Evolutionary conservation across 176 grass and related monocot species (phyloP).

Genomic region (Phoenix dactylifera): DNA sequence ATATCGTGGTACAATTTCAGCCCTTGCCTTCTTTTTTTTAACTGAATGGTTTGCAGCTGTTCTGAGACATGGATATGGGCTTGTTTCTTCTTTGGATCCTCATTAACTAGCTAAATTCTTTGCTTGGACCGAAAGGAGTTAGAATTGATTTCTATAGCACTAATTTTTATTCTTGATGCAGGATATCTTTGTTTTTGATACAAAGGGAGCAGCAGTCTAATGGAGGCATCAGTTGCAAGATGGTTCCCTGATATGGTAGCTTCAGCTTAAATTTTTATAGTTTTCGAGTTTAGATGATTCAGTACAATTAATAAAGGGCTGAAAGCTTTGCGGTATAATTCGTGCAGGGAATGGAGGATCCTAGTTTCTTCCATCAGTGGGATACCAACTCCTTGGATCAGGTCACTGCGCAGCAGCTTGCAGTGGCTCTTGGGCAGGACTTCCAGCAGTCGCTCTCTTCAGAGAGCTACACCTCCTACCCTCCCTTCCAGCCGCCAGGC

Average conservation of each 20-base stretch:
- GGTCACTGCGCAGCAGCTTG: constrained; percentile 65
- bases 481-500: neutral
- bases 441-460: constrained; percentile 38
- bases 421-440: constrained; percentile 52
- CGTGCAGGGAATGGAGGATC: constrained; percentile 59
- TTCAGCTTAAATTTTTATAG: no score
- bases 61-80: no score
- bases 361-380: constrained; percentile 89
- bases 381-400: constrained; percentile 54
- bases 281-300: no score
- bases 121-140: no score
- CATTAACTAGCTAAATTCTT: no score
- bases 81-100: no score
- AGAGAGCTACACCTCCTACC: constrained; percentile 21
- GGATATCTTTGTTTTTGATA: neutral
- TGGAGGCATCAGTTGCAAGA: constrained; percentile 2
- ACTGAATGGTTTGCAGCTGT: no score
- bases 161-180: neutral
- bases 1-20: no score
- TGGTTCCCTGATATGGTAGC: constrained; percentile 10
- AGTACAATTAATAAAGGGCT: no score
- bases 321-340: no score
- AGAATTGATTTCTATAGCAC: no score
- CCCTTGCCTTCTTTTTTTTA: no score
- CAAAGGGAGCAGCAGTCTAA: neutral